Percentiles rank a stretch among this genome's conserved stretches.
Conservation (phyloP, 2,329 filamentous ascomycete genomes). For the Colletotrichum sansevieriae region DNA sequence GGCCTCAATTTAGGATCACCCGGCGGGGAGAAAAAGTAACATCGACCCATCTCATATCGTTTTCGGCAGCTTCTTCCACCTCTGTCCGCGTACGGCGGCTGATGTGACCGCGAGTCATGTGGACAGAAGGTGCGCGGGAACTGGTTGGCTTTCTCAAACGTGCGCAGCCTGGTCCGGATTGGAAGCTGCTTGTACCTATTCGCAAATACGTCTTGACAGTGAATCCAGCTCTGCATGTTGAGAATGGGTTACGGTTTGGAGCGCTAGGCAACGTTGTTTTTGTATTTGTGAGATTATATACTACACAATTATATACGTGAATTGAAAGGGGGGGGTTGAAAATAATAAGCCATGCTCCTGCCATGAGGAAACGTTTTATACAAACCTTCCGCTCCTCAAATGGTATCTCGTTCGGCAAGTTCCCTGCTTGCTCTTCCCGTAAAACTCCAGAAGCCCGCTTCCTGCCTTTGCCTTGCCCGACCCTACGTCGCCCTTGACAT, state of each 20-base stretch:
- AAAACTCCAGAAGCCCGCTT: slow-evolving; percentile 35
- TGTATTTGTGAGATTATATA: slow-evolving; percentile 7
- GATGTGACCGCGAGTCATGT: not conserved
- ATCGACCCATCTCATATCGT: not conserved
- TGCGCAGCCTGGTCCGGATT: not conserved
- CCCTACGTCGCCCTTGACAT: slow-evolving; percentile 7
- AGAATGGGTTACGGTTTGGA: not conserved
- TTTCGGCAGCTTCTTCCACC: not conserved
- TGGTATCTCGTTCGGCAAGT: slow-evolving; percentile 14
- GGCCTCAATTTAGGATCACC: slow-evolving; percentile 9
- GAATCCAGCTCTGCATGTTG: no score
- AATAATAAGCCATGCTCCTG: slow-evolving; percentile 3
- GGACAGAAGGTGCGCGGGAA: no score
- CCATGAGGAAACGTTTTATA: not conserved
- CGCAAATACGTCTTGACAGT: no score
- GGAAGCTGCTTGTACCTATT: no score
- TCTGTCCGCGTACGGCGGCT: not conserved
- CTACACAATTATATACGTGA: slow-evolving; percentile 30
- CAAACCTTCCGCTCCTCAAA: not conserved
- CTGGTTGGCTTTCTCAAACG: not conserved
- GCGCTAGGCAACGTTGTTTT: not conserved
- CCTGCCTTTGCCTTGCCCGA: slow-evolving; percentile 16
- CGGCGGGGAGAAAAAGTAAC: not conserved
- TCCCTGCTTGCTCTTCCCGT: not conserved
- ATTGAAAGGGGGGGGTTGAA: not conserved